Evolutionary conservation across 768 basidiomycete genomes (phyloP), one percentile per base, ranked within the genome.

Genomic region (Lyophyllum semitale): DNA sequence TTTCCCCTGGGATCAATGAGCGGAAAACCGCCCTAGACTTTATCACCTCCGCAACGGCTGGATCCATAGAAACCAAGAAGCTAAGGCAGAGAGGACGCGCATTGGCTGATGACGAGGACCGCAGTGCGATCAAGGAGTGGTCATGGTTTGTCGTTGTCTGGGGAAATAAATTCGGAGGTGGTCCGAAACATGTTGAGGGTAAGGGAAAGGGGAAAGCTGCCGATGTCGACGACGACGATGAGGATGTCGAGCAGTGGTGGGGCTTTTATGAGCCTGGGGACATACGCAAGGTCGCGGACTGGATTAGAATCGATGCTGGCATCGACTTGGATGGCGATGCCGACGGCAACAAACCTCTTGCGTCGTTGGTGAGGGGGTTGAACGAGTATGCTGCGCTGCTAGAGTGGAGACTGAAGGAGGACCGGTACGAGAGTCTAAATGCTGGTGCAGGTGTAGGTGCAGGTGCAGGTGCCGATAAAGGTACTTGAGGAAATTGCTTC

Each of bases 101-200:
- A 25, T 71, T 68, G 27, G 76, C 75, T 8, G 68, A 72, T 27
- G 81, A 82, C 13, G 82, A 85, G n/a, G 50, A 51, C 30, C 73
- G 84, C n/a, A 66, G 67, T 20, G 69, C 73, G 30, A 68, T 87
- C 67, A 78, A 67, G 54, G 77, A 81, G 29, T 93, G 91, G 90
- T 76, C 83, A 1, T 91, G 87, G 87, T 88, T 89, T 66, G 63
- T 93, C n/a, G 84, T 81, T 4, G 87, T 91, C 1, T 89, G 84
- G 81, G 90, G 90, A 1, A 81, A 69, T 68, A 79, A 71, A 57
- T 83, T 84, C 18, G 58, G 65, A 22, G 51, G 40, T 37, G 53
- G 50, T 11, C 37, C 53, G 26, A 45, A 43, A n/a, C 35, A 27
- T 15, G 26, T 25, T 25, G 22, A 49, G 18, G 20, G 8, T 9